These are phyloP conservation scores for Pestalotiopsis sp. DNA, from an alignment of 2,329 filamentous ascomycete species.

Conservation along the genomic window DNA sequence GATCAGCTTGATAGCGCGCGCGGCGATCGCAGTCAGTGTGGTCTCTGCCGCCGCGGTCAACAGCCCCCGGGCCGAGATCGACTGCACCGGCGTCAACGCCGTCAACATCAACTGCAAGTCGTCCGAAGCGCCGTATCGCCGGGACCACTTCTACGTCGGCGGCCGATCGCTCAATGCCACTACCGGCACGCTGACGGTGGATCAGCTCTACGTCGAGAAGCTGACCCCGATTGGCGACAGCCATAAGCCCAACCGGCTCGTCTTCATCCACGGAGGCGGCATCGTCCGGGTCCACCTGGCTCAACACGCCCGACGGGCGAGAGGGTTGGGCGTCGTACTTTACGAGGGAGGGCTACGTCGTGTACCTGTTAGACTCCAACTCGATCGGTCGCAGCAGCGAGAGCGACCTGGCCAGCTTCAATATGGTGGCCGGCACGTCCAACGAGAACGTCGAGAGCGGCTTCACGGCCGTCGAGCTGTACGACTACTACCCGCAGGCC, in stretches of 20 bases:
- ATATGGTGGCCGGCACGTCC: constrained; percentile 18
- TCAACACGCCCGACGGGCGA: constrained; percentile 46
- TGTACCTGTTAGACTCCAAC: constrained; percentile 38
- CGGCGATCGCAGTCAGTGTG: not conserved
- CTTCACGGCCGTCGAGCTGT: constrained; percentile 23
- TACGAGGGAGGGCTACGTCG: constrained; percentile 41
- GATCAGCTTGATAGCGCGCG: not conserved
- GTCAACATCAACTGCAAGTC: constrained; percentile 16
- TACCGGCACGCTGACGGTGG: not conserved
- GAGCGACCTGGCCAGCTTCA: constrained; percentile 19
- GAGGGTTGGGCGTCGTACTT: constrained; percentile 48
- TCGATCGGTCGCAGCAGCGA: constrained; percentile 19
- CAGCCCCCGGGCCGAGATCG: not conserved
- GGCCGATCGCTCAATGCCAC: not conserved
- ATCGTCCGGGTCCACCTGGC: constrained; percentile 33
- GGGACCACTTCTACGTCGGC: constrained; percentile 1
- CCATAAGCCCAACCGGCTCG: not conserved
- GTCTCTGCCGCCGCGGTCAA: not conserved
- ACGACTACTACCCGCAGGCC: constrained; percentile 31
- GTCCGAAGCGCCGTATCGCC: constrained; percentile 11
- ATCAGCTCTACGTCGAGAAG: constrained; percentile 4
- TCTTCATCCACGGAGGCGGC: not conserved
- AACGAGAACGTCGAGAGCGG: constrained; percentile 21
- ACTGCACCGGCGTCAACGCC: constrained; percentile 16
- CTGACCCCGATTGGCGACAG: not conserved